Conservation (phyloP, 352 stramenopile species). For the Globisporangium camurandrum region DNA sequence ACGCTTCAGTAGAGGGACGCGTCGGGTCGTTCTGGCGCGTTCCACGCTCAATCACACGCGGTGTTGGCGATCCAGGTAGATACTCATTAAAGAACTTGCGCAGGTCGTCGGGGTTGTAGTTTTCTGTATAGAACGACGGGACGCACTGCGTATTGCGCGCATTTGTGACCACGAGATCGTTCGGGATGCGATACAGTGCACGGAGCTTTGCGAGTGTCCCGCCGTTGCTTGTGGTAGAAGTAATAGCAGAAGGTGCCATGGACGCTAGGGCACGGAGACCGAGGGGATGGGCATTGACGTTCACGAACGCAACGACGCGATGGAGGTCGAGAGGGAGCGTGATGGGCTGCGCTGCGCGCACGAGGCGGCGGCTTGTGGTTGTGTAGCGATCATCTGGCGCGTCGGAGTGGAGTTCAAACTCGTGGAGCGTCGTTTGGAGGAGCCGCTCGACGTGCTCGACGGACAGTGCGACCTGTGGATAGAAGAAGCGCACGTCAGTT, state of each 20-base stretch:
- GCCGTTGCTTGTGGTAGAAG: neutral
- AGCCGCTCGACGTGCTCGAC: conserved; percentile 40
- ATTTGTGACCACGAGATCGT: conserved; percentile 63
- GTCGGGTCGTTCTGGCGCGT: conserved; percentile 32
- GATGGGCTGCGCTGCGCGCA: conserved; percentile 29
- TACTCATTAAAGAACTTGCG: conserved; percentile 46
- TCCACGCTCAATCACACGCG: conserved; percentile 49
- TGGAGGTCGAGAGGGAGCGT: conserved; percentile 32
- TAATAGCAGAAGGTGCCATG: conserved; percentile 9
- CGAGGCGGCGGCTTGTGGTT: too few relatives aligned
- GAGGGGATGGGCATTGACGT: conserved; percentile 59
- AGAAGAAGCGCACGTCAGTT: too few relatives aligned
- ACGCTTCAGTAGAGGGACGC: conserved; percentile 60
- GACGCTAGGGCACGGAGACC: conserved; percentile 34
- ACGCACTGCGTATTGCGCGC: conserved; percentile 47
- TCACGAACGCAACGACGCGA: conserved; percentile 50
- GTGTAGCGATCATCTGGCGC: conserved; percentile 4
- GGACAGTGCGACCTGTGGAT: conserved; percentile 30
- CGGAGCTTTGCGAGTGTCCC: conserved; percentile 42
- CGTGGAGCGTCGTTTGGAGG: conserved; percentile 42
- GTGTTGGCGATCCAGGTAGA: conserved; percentile 33
- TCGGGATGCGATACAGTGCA: conserved; percentile 53
- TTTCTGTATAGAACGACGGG: conserved; percentile 75
- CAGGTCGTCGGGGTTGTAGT: conserved; percentile 49
- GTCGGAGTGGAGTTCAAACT: conserved; percentile 14